phyloP scores from a whole-genome alignment of 768 basidiomycete genomes.

The Dioszegia aurantiaca region DNA sequence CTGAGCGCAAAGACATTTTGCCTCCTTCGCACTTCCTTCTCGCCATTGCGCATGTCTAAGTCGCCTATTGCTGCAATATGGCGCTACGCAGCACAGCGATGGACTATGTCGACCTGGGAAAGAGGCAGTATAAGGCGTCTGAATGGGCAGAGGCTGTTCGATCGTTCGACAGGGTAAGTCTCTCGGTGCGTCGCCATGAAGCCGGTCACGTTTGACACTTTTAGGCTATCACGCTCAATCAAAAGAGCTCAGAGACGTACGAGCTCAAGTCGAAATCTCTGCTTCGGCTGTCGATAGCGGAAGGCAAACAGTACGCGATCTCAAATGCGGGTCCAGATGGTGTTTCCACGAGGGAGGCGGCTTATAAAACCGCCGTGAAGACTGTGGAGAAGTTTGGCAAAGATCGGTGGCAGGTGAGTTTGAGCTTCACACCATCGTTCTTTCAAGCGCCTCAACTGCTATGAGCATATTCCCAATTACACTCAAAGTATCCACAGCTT shows the following conservation, averaged over 20 bases:
- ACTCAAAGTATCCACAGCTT: too few species aligned
- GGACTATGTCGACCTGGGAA: too few species aligned
- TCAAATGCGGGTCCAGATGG: neutral
- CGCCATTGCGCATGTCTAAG: neutral
- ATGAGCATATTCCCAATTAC: too few species aligned
- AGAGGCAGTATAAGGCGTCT: neutral
- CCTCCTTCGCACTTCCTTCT: neutral
- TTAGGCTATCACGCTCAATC: neutral
- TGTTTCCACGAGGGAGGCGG: neutral
- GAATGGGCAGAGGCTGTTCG: neutral
- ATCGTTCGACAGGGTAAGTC: neutral
- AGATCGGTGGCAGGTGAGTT: slow-evolving; percentile 4
- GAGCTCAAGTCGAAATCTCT: neutral
- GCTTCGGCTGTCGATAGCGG: neutral
- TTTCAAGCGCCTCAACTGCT: too few species aligned
- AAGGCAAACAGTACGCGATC: neutral
- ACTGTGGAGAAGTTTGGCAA: neutral
- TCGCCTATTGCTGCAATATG: too few species aligned
- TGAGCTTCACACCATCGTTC: too few species aligned
- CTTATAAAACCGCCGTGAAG: neutral
- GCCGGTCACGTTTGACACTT: neutral
- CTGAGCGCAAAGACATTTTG: neutral
- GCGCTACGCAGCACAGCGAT: too few species aligned
- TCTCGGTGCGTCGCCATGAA: neutral
- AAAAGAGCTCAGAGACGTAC: neutral